Percentiles rank a stretch among this genome's conserved stretches.
Conservation (phyloP, 2,329 filamentous ascomycete species). For the Penicillium sp. region DNA sequence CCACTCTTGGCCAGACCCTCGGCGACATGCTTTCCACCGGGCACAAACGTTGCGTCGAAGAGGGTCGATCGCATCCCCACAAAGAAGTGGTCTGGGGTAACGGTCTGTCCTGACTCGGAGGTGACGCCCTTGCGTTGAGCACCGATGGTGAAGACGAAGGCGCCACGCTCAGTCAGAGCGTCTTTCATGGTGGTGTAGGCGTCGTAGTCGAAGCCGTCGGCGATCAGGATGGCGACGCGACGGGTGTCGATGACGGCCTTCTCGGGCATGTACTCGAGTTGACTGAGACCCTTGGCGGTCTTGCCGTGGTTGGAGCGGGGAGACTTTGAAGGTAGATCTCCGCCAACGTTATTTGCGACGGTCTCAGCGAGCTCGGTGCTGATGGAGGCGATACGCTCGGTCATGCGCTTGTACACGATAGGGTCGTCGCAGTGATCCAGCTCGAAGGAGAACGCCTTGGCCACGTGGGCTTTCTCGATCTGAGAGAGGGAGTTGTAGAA, state of each 20-base stretch:
- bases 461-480: conserved; percentile 31
- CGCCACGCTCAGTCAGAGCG: conserved; percentile 56
- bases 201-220: conserved; percentile 65
- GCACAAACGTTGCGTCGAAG: conserved; percentile 74
- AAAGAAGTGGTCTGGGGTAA: conserved; percentile 69
- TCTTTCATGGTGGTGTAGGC: conserved; percentile 61
- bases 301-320: conserved; percentile 59
- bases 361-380: conserved; percentile 62
- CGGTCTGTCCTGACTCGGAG: conserved; percentile 53
- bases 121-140: conserved; percentile 61
- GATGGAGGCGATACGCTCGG: conserved; percentile 63
- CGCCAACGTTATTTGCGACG: conserved; percentile 69
- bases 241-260: conserved; percentile 64
- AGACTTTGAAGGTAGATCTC: conserved; percentile 50
- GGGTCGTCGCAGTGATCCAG: conserved; percentile 61
- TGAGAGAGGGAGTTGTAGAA: conserved; percentile 35
- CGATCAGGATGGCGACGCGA: conserved; percentile 68
- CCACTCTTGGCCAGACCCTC: conserved; percentile 60
- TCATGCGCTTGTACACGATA: conserved; percentile 68
- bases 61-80: conserved; percentile 71
- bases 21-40: conserved; percentile 59
- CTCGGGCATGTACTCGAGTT: conserved; percentile 59
- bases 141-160: conserved; percentile 67
- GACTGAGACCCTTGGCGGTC: conserved; percentile 56
- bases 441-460: conserved; percentile 36